Conservation (phyloP, 2,329 filamentous ascomycete genomes). For the Xenosphaeropsis pyriputrescens region DNA sequence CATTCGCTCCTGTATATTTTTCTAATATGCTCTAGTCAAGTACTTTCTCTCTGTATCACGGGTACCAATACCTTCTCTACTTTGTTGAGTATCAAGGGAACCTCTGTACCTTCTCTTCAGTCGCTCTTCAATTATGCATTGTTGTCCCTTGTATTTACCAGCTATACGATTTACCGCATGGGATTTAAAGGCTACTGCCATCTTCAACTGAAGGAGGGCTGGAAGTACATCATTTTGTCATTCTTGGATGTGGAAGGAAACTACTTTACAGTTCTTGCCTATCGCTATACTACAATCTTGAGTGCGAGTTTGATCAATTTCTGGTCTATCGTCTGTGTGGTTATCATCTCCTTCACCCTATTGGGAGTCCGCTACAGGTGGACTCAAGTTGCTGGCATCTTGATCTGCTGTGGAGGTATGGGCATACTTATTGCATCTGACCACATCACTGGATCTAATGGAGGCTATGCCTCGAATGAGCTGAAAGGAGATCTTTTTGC, state of each 20-base stretch:
- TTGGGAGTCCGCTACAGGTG: slow-evolving; percentile 81
- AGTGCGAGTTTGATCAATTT: slow-evolving; percentile 95
- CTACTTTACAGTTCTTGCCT: slow-evolving; percentile 93
- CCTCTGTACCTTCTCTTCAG: slow-evolving; percentile 88
- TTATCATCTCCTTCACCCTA: slow-evolving; percentile 68
- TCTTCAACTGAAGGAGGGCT: slow-evolving; percentile 57
- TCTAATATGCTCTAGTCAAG: slow-evolving; percentile 34
- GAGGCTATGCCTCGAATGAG: slow-evolving; percentile 51
- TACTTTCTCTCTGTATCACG: slow-evolving; percentile 80
- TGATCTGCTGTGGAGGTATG: slow-evolving; percentile 81
- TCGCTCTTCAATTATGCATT: slow-evolving; percentile 89
- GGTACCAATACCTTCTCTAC: slow-evolving; percentile 81
- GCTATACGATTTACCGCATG: slow-evolving; percentile 64
- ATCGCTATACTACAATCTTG: slow-evolving; percentile 74
- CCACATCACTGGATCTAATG: slow-evolving; percentile 65
- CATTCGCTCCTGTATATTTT: slow-evolving; percentile 4
- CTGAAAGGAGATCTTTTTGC: slow-evolving; percentile 90
- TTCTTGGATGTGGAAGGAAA: slow-evolving; percentile 95
- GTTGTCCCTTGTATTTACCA: slow-evolving; percentile 68
- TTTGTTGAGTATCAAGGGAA: slow-evolving; percentile 51
- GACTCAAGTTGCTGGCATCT: slow-evolving; percentile 73
- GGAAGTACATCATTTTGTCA: slow-evolving; percentile 86
- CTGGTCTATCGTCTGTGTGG: slow-evolving; percentile 92
- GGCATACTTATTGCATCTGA: slow-evolving; percentile 78
- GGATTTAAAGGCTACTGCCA: slow-evolving; percentile 56